These are phyloP conservation scores for Trichophyton verrucosum DNA, from an alignment of 2,329 filamentous ascomycete species.

Conservation along the genomic window DNA sequence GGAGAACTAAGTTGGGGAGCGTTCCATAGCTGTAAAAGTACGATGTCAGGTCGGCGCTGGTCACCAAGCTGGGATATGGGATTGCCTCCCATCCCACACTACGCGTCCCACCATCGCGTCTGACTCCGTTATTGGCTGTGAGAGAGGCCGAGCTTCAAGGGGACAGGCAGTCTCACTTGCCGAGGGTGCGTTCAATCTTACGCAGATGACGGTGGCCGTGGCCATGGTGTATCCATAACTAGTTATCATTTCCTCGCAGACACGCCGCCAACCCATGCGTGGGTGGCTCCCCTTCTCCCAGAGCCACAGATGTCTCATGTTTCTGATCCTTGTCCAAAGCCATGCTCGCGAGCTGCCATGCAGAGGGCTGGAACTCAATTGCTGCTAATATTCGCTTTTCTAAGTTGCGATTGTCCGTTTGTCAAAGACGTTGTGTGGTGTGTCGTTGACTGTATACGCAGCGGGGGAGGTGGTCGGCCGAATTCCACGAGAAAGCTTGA, in stretches of 20 bases:
- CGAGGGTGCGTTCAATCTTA: not conserved
- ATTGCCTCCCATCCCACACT: not conserved
- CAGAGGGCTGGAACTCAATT: not conserved
- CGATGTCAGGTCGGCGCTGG: not conserved
- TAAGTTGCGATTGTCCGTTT: too few species aligned
- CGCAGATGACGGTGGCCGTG: not conserved
- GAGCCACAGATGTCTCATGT: not conserved
- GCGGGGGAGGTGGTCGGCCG: not conserved
- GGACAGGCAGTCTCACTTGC: not conserved
- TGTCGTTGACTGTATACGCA: not conserved
- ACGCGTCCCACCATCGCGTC: not conserved
- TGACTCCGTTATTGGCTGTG: not conserved
- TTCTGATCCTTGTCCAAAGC: not conserved
- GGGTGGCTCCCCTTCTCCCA: not conserved
- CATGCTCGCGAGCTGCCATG: not conserved
- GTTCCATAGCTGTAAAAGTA: not conserved
- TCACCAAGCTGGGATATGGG: not conserved
- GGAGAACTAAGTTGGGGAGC: not conserved
- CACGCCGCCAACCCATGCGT: too few species aligned
- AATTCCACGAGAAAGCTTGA: not conserved
- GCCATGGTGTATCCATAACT: too few species aligned
- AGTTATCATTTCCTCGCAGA: too few species aligned
- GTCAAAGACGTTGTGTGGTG: not conserved
- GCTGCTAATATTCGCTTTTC: not conserved
- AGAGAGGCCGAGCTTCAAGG: not conserved